A percentile compares a stretch with the other conserved stretches of the same genome.
Evolutionary conservation across 208 protist species (phyloP).

Genomic region (Leishmania martiniquensis): DNA sequence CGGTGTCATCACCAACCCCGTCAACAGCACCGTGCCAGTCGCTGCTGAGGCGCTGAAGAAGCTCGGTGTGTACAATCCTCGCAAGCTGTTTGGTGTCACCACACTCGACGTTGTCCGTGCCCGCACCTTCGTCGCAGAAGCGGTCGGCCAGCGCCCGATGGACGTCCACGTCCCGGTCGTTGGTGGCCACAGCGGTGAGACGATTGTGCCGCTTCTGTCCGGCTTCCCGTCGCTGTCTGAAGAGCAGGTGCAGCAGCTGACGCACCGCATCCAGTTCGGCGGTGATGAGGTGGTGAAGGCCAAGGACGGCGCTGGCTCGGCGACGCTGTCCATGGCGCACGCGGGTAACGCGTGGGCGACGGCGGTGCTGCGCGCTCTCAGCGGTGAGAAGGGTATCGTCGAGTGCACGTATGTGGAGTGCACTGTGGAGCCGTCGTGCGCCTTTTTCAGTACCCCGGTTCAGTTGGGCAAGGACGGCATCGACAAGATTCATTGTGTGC

Average conservation of each 20-base stretch:
- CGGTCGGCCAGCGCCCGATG: slow-evolving; percentile 48
- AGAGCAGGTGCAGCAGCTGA: slow-evolving; percentile 76
- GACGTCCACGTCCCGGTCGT: slow-evolving; percentile 89
- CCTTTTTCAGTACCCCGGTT: slow-evolving; percentile 81
- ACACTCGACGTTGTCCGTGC: slow-evolving; percentile 89
- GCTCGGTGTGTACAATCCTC: slow-evolving; percentile 83
- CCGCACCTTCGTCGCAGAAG: slow-evolving; percentile 80
- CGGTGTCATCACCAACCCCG: slow-evolving; percentile 94
- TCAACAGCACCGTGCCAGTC: slow-evolving; percentile 96
- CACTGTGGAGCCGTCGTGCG: slow-evolving; percentile 45
- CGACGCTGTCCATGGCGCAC: slow-evolving; percentile 67
- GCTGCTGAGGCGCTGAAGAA: slow-evolving; percentile 92
- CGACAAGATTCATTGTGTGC: slow-evolving; percentile 61
- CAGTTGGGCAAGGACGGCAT: slow-evolving; percentile 81
- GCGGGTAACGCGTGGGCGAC: slow-evolving; percentile 71
- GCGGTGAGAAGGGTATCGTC: slow-evolving; percentile 82
- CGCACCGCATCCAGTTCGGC: slow-evolving; percentile 84
- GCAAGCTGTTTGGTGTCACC: slow-evolving; percentile 92
- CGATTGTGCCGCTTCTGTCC: slow-evolving; percentile 94
- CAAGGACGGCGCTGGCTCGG: slow-evolving; percentile 87
- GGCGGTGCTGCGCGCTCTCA: slow-evolving; percentile 65
- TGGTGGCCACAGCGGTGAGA: slow-evolving; percentile 94
- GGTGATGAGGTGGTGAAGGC: slow-evolving; percentile 91
- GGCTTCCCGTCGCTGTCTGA: slow-evolving; percentile 52
- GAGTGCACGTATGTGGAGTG: slow-evolving; percentile 82